Percentiles rank a stretch among this genome's conserved stretches.
Conservation (phyloP, 805 yeast genomes). For the Barnettozyma pratensis region DNA sequence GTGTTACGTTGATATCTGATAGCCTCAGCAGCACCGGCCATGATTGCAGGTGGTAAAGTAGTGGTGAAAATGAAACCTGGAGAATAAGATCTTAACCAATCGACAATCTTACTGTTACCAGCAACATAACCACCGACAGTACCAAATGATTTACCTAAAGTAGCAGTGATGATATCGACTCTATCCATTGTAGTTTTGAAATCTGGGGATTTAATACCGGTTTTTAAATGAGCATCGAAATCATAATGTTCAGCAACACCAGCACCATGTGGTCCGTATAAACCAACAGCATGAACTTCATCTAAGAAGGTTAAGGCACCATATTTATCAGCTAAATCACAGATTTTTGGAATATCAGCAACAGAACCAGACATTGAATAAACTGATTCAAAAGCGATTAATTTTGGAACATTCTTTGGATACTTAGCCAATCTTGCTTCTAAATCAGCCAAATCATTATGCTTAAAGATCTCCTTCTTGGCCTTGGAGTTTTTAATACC, state of each 20-base stretch:
- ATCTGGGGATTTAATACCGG: constrained; percentile 55
- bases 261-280: constrained; percentile 99
- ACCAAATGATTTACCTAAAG: constrained; percentile 96
- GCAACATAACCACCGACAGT: constrained; percentile 98
- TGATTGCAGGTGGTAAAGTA: constrained; percentile 91
- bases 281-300: constrained; percentile 98
- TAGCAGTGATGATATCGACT: constrained; percentile 94
- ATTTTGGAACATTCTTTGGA: constrained; percentile 85
- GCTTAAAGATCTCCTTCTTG: constrained; percentile 84
- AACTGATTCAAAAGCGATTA: constrained; percentile 95
- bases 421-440: constrained; percentile 73
- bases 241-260: constrained; percentile 98
- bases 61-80: constrained; percentile 99
- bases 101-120: constrained; percentile 75
- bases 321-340: constrained; percentile 94
- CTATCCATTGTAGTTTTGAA: constrained; percentile 72
- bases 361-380: constrained; percentile 99
- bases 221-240: constrained; percentile 71
- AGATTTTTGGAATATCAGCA: constrained; percentile 86
- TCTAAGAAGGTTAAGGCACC: constrained; percentile 96
- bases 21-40: constrained; percentile 93
- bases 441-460: constrained; percentile 80
- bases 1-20: constrained; percentile 79
- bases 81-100: constrained; percentile 93
- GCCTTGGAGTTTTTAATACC: constrained; percentile 92